A percentile compares a stretch with the other conserved stretches of the same genome.
These are phyloP conservation scores for Diophrys appendiculata DNA, from an alignment of 73 alveolate genomes.

Conservation along the genomic window DNA sequence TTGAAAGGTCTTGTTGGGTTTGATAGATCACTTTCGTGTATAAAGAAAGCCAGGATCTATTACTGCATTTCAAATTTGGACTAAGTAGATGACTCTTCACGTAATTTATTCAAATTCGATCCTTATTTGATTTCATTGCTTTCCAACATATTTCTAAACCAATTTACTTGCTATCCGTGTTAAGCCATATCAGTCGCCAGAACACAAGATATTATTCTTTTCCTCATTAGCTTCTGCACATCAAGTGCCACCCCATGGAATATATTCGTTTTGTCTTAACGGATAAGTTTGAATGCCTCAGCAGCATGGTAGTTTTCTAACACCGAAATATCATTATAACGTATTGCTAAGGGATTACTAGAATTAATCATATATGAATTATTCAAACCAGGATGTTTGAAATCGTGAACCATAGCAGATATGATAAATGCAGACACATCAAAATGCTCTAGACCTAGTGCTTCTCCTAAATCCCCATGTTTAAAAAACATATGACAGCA, in stretches of 20 bases:
- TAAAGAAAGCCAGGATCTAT: slow-evolving; percentile 19
- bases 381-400: slow-evolving; percentile 80
- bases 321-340: slow-evolving; percentile 88
- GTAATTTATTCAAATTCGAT: slow-evolving; percentile 60
- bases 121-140: slow-evolving; percentile 25
- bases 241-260: slow-evolving; percentile 54
- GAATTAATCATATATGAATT: slow-evolving; percentile 66
- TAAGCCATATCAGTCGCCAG: slow-evolving; percentile 79
- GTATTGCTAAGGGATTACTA: slow-evolving; percentile 60
- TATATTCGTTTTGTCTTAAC: slow-evolving; percentile 51
- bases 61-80: no score
- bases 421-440: slow-evolving; percentile 10
- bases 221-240: slow-evolving; percentile 57
- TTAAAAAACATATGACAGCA: not conserved
- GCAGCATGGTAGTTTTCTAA: slow-evolving; percentile 93
- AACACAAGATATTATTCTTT: slow-evolving; percentile 65
- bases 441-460: not conserved
- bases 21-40: slow-evolving; percentile 67
- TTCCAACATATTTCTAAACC: slow-evolving; percentile 40
- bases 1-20: slow-evolving; percentile 62
- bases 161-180: slow-evolving; percentile 33
- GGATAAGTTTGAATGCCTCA: slow-evolving; percentile 75
- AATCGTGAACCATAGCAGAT: slow-evolving; percentile 71
- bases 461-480: not conserved
- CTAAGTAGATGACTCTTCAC: no score